A percentile compares a stretch with the other conserved stretches of the same genome.
phyloP scores from a whole-genome alignment of 2,329 filamentous ascomycete species.

The Trichoderma sp. region DNA sequence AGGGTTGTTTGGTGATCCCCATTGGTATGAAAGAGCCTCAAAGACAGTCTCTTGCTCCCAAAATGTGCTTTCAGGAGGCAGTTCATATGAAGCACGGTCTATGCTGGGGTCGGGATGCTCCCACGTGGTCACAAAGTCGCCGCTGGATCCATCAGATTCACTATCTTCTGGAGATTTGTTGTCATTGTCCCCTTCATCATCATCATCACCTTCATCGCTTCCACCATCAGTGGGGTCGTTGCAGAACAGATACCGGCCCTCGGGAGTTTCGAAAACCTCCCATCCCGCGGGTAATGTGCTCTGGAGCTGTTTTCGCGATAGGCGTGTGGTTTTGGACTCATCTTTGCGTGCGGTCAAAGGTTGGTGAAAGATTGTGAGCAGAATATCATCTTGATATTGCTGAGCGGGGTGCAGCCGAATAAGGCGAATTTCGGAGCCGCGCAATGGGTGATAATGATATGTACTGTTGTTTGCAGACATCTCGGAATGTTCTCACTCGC shows the following conservation, averaged over 20 bases:
- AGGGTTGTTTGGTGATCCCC: neutral
- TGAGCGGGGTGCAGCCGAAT: neutral
- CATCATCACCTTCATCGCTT: neutral
- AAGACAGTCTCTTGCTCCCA: neutral
- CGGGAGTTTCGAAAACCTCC: neutral
- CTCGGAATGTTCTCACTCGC: neutral
- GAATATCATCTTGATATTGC: neutral
- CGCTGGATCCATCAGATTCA: neutral
- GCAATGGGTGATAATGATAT: neutral
- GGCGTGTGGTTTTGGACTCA: neutral
- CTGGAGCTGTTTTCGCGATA: neutral
- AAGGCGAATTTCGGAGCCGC: neutral
- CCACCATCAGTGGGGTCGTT: neutral
- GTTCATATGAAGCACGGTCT: neutral
- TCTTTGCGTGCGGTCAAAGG: neutral
- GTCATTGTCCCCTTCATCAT: neutral
- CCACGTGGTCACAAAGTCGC: neutral
- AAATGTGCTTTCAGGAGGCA: neutral
- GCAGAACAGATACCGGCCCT: neutral
- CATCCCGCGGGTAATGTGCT: neutral
- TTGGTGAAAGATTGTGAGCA: neutral
- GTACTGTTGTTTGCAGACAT: neutral
- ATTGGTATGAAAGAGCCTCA: neutral
- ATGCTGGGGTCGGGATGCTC: neutral
- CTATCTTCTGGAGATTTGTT: neutral